phyloP scores from a whole-genome alignment of 352 stramenopile genomes.

The Phytophthora parvispora region DNA sequence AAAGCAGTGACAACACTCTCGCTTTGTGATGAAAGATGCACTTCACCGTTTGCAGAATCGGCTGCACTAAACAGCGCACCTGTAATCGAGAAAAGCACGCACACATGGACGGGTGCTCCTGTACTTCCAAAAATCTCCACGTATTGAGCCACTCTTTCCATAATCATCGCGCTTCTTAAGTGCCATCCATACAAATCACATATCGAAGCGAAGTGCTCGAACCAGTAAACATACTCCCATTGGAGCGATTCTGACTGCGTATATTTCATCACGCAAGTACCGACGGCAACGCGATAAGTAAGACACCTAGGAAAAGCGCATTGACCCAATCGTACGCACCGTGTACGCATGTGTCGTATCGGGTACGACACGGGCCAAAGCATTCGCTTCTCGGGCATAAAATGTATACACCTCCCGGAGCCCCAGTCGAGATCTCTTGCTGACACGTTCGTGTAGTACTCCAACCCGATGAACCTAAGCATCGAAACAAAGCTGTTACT shows the following conservation, averaged over 20 bases:
- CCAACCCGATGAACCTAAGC: conserved; percentile 67
- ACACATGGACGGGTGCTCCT: conserved; percentile 22
- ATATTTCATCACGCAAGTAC: too few species aligned
- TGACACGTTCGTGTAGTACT: conserved; percentile 65
- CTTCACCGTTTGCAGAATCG: conserved; percentile 18
- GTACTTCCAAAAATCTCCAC: conserved; percentile 20
- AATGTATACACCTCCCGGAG: conserved; percentile 45
- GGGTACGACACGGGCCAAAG: conserved; percentile 21
- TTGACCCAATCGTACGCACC: conserved; percentile 26
- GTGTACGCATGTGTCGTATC: conserved; percentile 28
- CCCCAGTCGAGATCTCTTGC: conserved; percentile 35
- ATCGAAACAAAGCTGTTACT: background rate
- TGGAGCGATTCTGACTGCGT: conserved; percentile 52
- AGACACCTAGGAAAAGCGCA: conserved; percentile 7
- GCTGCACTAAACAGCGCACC: conserved; percentile 32
- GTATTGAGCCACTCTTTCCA: conserved; percentile 52
- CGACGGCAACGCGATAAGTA: background rate
- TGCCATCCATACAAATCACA: conserved; percentile 44
- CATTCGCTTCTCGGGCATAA: conserved; percentile 46
- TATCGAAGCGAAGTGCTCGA: conserved; percentile 69
- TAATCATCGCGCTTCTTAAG: conserved; percentile 45
- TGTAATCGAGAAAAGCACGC: conserved; percentile 34
- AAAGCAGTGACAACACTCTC: conserved; percentile 3
- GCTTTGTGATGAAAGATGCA: background rate
- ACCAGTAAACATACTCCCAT: conserved; percentile 67